phyloP scores from a whole-genome alignment of 805 yeast species.

The Candida insectalens region DNA sequence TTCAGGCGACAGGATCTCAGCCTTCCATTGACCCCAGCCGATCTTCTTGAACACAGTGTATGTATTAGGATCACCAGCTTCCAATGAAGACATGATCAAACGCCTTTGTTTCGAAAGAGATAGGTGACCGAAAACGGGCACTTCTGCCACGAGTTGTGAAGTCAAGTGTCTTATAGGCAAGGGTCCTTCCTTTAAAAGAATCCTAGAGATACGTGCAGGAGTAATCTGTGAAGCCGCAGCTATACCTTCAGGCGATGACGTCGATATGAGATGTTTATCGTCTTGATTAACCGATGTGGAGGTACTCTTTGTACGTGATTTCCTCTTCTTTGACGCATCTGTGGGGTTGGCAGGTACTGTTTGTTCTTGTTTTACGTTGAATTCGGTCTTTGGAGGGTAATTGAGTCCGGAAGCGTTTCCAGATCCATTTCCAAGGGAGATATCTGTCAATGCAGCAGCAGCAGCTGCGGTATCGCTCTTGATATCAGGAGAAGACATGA shows the following conservation, averaged over 20 bases:
- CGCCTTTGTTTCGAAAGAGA: constrained; percentile 85
- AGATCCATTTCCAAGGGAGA: too few relatives aligned
- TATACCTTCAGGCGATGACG: constrained; percentile 80
- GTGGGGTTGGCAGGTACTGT: neutral
- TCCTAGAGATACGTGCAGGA: constrained; percentile 61
- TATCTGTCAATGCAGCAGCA: neutral
- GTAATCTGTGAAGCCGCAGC: constrained; percentile 84
- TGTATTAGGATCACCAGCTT: constrained; percentile 51
- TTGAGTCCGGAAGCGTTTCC: too few relatives aligned
- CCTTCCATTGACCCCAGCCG: constrained; percentile 99
- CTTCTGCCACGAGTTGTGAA: constrained; percentile 61
- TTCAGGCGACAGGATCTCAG: constrained; percentile 33
- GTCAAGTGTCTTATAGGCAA: constrained; percentile 87
- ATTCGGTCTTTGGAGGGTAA: too few relatives aligned
- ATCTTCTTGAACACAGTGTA: constrained; percentile 78
- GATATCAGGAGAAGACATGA: too few relatives aligned
- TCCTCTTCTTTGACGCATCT: too few relatives aligned
- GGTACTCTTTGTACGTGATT: neutral
- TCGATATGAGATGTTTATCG: constrained; percentile 35
- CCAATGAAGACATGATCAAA: constrained; percentile 82
- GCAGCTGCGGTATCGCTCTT: neutral
- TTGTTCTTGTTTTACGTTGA: too few relatives aligned
- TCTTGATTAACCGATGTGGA: constrained; percentile 10
- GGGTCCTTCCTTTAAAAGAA: constrained; percentile 71
- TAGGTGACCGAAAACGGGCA: constrained; percentile 69